Evolutionary conservation across 768 basidiomycete genomes (phyloP), one percentile per base, ranked within the genome.

Genomic region (Collybia nuda): DNA sequence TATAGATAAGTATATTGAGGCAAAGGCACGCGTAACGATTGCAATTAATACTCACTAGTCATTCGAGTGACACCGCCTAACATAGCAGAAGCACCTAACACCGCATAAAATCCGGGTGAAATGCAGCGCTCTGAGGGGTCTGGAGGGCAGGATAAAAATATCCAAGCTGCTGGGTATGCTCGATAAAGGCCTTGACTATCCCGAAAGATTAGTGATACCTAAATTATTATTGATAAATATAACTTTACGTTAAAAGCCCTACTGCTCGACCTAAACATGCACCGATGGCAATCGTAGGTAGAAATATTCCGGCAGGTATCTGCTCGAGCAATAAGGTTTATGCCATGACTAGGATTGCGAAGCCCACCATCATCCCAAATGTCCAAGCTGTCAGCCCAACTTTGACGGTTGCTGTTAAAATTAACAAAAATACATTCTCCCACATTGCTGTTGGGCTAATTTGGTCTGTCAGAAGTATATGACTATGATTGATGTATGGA

Each of bases 1-100:
- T 87, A 54, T 5, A 35, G 9, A n/a, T 19, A 23, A 39, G 26
- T 21, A 54, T 52, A 26, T 35, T 38, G 29, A 48, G 29, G 38
- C 43, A 18, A 36, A 32, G 36, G 29, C 32, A n/a, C 41, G 47
- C 4, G 45, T 19, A 44, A 43, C 22, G 2, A 24, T 29, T 18
- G 58, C 32, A 3, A 32, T 4, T 32, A 2, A 14, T 14, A 28
- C 81, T 65, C 53, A 86, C 85, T 81, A 3, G 86, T 88, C 86
- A 87, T 88, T 50, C 85, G 70, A 3, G 87, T 89, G 2, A 89
- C 87, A 8, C 87, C 87, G 17, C 82, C 86, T 5, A 89, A 67
- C 85, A 88, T 84, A 1, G 85, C 84, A 37, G 86, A 81, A 23
- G 87, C 87, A 2, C 87, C 87, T 23, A 89, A 83, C 17, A 89